Conservation (phyloP, 228 moss, liverwort and hornwort genomes). For the Sphagnum fallax region DNA sequence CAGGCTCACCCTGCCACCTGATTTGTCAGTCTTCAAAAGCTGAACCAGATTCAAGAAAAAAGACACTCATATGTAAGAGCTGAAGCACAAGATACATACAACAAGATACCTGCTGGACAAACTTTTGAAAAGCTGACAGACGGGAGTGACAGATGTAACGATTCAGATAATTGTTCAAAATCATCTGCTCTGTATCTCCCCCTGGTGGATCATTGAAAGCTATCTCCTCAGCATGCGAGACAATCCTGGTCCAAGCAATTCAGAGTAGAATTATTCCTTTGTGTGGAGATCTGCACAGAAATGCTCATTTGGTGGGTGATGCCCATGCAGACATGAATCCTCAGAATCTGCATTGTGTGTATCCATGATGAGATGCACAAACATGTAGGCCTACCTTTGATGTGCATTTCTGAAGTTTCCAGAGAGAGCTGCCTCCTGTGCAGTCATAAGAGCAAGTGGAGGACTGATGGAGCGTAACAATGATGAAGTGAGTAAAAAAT, state of each 20-base stretch:
- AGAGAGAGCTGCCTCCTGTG: constrained; percentile 51
- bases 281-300: too few relatives aligned
- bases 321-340: too few relatives aligned
- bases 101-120: constrained; percentile 37
- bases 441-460: constrained; percentile 48
- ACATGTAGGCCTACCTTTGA: constrained; percentile 30
- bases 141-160: constrained; percentile 54
- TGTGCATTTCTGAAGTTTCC: constrained; percentile 59
- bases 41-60: too few relatives aligned
- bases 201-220: constrained; percentile 62
- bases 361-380: background rate
- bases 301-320: too few relatives aligned
- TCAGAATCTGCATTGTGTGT: too few relatives aligned
- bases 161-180: constrained; percentile 45
- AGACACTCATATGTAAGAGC: too few relatives aligned
- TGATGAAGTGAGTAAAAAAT: constrained; percentile 39
- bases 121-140: constrained; percentile 50
- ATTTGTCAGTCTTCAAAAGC: too few relatives aligned
- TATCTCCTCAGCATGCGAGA: constrained; percentile 50
- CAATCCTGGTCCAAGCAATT: constrained; percentile 21
- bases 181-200: constrained; percentile 54
- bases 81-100: background rate
- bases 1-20: too few relatives aligned
- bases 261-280: too few relatives aligned
- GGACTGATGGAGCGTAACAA: constrained; percentile 58